These are phyloP conservation scores for Xylaria sp. DNA, from an alignment of 2,329 filamentous ascomycete genomes.

Conservation along the genomic window DNA sequence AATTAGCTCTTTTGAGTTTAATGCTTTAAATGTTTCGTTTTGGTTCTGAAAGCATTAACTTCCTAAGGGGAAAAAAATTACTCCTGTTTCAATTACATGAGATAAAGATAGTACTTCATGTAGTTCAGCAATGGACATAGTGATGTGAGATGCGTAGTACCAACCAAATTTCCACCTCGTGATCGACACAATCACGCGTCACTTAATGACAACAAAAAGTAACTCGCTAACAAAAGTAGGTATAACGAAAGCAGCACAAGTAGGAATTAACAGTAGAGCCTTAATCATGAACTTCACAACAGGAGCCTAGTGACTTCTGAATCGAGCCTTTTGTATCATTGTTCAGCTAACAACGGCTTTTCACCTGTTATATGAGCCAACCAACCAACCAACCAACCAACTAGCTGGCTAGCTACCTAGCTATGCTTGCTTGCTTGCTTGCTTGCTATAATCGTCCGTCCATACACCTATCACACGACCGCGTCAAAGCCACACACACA, in stretches of 20 bases:
- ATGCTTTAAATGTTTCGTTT: too few relatives aligned
- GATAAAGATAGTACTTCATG: too few relatives aligned
- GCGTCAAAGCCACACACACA: slow-evolving; percentile 8
- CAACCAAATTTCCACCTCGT: background rate
- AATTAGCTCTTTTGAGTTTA: too few relatives aligned
- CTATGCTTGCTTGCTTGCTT: slow-evolving; percentile 7
- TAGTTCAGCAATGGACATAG: background rate
- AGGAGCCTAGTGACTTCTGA: background rate
- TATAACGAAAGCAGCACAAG: too few relatives aligned
- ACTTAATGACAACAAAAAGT: background rate
- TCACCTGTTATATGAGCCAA: background rate
- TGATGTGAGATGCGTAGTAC: background rate
- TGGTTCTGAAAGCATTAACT: too few relatives aligned
- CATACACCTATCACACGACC: slow-evolving; percentile 7
- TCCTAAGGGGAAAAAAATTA: too few relatives aligned
- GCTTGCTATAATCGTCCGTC: slow-evolving; percentile 5
- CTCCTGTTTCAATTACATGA: too few relatives aligned
- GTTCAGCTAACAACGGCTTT: slow-evolving; percentile 4
- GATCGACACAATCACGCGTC: background rate
- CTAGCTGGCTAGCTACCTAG: background rate
- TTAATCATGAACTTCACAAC: background rate
- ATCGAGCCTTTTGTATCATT: slow-evolving; percentile 28
- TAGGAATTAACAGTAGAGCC: too few relatives aligned
- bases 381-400: background rate
- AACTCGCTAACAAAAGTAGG: background rate